These are phyloP conservation scores for Nyctanthes arbortristis DNA, from an alignment of 257 asterid genomes.

Conservation along the genomic window DNA sequence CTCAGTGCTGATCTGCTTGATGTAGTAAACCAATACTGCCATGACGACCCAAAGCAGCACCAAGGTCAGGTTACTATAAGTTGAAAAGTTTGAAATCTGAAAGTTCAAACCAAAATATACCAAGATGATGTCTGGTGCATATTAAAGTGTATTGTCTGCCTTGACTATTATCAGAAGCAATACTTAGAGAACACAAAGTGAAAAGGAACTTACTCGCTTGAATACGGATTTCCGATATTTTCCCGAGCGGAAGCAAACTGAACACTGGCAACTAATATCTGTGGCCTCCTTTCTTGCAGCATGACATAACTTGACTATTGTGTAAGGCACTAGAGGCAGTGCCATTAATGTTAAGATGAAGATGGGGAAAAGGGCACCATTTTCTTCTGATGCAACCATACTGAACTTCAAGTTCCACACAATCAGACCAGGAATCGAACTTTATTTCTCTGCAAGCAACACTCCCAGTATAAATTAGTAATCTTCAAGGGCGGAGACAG, in stretches of 20 bases:
- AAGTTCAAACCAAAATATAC: conserved; percentile 26
- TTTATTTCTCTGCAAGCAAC: background rate
- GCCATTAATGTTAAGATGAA: conserved; percentile 90
- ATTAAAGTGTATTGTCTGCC: background rate
- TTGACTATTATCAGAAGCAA: conserved; percentile 5
- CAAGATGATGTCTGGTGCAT: background rate
- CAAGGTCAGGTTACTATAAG: conserved; percentile 88
- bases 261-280: conserved; percentile 74
- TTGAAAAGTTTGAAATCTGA: conserved; percentile 95
- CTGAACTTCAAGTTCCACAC: conserved; percentile 29
- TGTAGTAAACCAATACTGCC: conserved; percentile 66
- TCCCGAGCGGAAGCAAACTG: conserved; percentile 89
- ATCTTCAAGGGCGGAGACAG: background rate
- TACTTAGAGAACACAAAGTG: background rate
- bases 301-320: conserved; percentile 66
- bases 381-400: conserved; percentile 94
- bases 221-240: conserved; percentile 90
- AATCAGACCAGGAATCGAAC: background rate
- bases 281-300: conserved; percentile 64
- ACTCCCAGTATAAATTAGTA: conserved; percentile 2
- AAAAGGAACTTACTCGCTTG: conserved; percentile 63
- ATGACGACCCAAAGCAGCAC: conserved; percentile 90
- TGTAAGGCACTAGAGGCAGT: conserved; percentile 93
- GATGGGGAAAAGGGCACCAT: conserved; percentile 88
- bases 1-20: conserved; percentile 81